A percentile compares a stretch with the other conserved stretches of the same genome.
Conservation (phyloP, 192 early-diverging fungal genomes). For the Linnemannia exigua region DNA sequence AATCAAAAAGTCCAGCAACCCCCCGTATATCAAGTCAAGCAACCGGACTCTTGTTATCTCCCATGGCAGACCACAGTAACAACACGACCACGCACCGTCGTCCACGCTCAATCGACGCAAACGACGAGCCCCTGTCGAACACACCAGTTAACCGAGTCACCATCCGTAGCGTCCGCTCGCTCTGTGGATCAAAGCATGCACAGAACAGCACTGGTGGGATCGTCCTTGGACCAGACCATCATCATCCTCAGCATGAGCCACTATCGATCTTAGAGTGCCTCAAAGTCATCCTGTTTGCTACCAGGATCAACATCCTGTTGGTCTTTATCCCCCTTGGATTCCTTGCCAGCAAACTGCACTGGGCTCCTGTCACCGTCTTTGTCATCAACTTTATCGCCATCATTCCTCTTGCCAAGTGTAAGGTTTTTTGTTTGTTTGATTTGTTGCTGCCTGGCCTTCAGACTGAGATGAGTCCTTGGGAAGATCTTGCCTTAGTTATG, state of each 20-base stretch:
- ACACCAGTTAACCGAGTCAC: slow-evolving; percentile 26
- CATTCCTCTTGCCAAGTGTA: slow-evolving; percentile 87
- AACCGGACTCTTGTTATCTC: too few species aligned
- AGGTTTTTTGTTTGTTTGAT: not conserved
- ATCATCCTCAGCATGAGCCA: slow-evolving; percentile 6
- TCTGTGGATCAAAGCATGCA: slow-evolving; percentile 23
- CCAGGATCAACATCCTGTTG: slow-evolving; percentile 79
- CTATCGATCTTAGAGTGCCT: slow-evolving; percentile 59
- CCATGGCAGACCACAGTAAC: not conserved
- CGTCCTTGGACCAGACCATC: not conserved
- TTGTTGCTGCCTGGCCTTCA: not conserved
- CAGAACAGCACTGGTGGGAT: not conserved
- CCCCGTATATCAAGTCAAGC: not conserved
- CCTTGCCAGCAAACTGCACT: slow-evolving; percentile 69
- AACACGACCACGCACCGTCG: not conserved
- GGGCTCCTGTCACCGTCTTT: slow-evolving; percentile 79
- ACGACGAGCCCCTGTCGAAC: slow-evolving; percentile 34
- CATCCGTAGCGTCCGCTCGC: slow-evolving; percentile 32
- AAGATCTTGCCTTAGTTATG: too few species aligned
- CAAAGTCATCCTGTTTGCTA: slow-evolving; percentile 63
- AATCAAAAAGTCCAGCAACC: not conserved
- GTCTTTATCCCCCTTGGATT: slow-evolving; percentile 88
- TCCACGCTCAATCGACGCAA: not conserved
- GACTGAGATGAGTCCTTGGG: not conserved
- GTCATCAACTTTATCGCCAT: slow-evolving; percentile 93